These are phyloP conservation scores for Coemansia sp. DNA, from an alignment of 192 early-diverging fungal species.

Conservation along the genomic window DNA sequence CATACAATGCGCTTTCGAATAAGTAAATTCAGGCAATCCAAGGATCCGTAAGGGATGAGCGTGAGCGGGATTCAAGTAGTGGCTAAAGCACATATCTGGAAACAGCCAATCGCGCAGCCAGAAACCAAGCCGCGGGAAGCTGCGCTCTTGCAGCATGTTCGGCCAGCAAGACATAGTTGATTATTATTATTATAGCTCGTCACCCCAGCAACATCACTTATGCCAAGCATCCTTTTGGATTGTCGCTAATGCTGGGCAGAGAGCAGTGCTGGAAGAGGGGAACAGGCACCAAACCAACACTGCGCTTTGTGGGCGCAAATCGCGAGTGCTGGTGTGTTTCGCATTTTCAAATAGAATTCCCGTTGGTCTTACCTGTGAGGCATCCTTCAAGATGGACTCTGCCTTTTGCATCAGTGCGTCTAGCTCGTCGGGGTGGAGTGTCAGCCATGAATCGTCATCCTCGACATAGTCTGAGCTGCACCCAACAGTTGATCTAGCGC, in stretches of 20 bases:
- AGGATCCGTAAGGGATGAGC: neutral
- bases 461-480: no score
- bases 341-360: no score
- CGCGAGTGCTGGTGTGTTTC: no score
- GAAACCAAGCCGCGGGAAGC: constrained; percentile 34
- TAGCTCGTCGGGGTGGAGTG: constrained; percentile 33
- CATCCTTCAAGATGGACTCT: constrained; percentile 29
- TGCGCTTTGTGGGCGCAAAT: no score
- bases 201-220: no score
- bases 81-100: neutral
- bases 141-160: constrained; percentile 6
- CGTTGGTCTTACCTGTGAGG: constrained; percentile 26
- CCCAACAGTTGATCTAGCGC: no score
- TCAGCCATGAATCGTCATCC: constrained; percentile 50
- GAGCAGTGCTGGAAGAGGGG: no score
- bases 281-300: no score
- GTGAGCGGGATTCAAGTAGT: neutral
- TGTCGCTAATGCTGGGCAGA: no score
- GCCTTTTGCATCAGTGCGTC: constrained; percentile 47
- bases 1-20: neutral
- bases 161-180: no score
- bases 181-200: no score
- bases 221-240: no score
- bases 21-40: neutral
- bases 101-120: constrained; percentile 21